Evolutionary conservation across 352 stramenopile genomes (phyloP).

Genomic region (Pythium insidiosum): DNA sequence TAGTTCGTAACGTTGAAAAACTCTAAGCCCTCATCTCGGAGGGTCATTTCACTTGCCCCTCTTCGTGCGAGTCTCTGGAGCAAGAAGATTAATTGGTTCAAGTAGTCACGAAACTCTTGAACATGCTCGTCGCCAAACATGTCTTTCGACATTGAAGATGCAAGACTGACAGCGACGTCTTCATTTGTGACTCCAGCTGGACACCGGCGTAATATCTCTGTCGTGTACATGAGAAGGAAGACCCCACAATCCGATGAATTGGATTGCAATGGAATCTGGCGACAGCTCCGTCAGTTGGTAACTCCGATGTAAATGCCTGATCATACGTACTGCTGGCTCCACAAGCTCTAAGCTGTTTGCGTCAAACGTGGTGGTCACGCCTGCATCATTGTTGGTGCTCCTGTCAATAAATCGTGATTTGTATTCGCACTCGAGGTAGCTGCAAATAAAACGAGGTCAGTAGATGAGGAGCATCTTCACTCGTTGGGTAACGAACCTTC

Average conservation of each 20-base stretch:
- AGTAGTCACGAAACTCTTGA: constrained; percentile 67
- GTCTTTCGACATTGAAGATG: constrained; percentile 27
- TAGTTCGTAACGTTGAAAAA: constrained; percentile 39
- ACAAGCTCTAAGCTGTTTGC: constrained; percentile 10
- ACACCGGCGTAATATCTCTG: constrained; percentile 51
- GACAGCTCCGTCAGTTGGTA: background rate
- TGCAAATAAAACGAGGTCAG: constrained; percentile 4
- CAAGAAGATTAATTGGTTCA: constrained; percentile 71
- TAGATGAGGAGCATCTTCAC: constrained; percentile 53
- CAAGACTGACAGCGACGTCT: constrained; percentile 39
- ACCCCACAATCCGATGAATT: constrained; percentile 93
- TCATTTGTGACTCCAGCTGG: constrained; percentile 41
- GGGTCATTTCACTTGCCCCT: constrained; percentile 27
- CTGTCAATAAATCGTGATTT: constrained; percentile 21
- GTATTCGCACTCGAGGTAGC: constrained; percentile 80
- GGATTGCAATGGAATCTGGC: constrained; percentile 85
- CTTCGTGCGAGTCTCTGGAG: constrained; percentile 48
- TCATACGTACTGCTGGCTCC: constrained; percentile 11
- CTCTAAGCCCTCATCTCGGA: constrained; percentile 54
- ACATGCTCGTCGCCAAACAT: constrained; percentile 73
- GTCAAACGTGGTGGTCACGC: constrained; percentile 7
- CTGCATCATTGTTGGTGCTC: constrained; percentile 1
- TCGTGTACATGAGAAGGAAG: constrained; percentile 76
- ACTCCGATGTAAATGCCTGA: background rate
- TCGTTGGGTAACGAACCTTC: constrained; percentile 88